A percentile compares a stretch with the other conserved stretches of the same genome.
These are phyloP conservation scores for Phytophthora tubulina DNA, from an alignment of 352 stramenopile species.

Conservation along the genomic window DNA sequence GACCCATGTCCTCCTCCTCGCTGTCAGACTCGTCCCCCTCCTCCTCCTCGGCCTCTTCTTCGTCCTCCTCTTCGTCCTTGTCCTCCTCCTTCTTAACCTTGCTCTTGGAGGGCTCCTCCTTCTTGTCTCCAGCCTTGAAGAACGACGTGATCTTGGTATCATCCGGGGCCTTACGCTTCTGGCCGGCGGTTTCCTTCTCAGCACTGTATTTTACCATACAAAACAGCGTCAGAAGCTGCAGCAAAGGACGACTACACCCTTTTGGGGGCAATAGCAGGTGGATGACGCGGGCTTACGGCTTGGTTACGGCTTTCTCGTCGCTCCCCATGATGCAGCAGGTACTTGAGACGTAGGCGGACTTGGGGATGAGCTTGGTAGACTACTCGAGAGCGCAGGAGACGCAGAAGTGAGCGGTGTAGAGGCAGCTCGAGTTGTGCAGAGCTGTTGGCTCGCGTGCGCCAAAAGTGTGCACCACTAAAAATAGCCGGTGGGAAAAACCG, in stretches of 20 bases:
- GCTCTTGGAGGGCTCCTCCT: slow-evolving; percentile 35
- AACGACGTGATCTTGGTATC: slow-evolving; percentile 44
- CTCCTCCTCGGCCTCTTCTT: slow-evolving; percentile 63
- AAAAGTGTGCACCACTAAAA: slow-evolving; percentile 37
- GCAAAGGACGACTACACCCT: background rate
- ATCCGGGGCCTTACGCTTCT: slow-evolving; percentile 59
- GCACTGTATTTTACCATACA: slow-evolving; percentile 27
- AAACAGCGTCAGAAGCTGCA: slow-evolving; percentile 10
- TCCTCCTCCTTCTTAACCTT: slow-evolving; percentile 55
- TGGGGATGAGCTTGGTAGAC: slow-evolving; percentile 2
- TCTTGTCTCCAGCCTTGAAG: slow-evolving; percentile 36
- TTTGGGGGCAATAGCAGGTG: background rate
- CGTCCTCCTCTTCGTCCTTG: slow-evolving; percentile 54
- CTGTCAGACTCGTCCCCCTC: slow-evolving; percentile 55
- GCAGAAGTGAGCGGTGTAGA: slow-evolving; percentile 17
- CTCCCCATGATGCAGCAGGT: slow-evolving; percentile 41
- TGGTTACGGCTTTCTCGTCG: slow-evolving; percentile 47
- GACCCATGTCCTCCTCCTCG: slow-evolving; percentile 61
- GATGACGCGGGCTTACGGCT: slow-evolving; percentile 43
- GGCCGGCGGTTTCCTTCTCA: slow-evolving; percentile 45
- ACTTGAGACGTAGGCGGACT: slow-evolving; percentile 3
- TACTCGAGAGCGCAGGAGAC: slow-evolving; percentile 30
- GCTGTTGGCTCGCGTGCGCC: slow-evolving; percentile 24
- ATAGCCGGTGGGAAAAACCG: slow-evolving; percentile 19
- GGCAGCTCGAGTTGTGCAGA: slow-evolving; percentile 15